Percentiles rank a stretch among this genome's conserved stretches.
These are phyloP conservation scores for Gossypium arboreum DNA, from an alignment of 345 rosid species.

Conservation along the genomic window DNA sequence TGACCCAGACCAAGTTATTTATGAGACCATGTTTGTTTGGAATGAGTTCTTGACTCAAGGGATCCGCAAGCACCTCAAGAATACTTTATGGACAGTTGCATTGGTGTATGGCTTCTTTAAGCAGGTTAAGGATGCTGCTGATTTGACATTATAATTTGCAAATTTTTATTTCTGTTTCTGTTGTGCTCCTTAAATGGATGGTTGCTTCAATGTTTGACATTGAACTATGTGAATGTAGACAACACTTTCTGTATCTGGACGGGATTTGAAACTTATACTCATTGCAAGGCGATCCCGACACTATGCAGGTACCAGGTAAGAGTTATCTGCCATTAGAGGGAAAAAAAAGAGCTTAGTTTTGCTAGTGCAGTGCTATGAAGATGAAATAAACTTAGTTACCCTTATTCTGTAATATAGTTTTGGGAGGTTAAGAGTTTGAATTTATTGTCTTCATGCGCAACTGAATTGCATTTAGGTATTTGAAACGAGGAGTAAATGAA, in stretches of 20 bases:
- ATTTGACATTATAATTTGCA: conserved; percentile 10
- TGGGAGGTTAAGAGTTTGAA: neutral
- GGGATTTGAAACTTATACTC: conserved; percentile 69
- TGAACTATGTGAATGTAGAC: conserved; percentile 46
- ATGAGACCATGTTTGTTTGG: conserved; percentile 98
- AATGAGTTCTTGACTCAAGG: conserved; percentile 93
- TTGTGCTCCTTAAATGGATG: neutral
- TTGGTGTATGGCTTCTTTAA: conserved; percentile 92
- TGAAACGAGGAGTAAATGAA: conserved; percentile 97
- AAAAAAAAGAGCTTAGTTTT: neutral
- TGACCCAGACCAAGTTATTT: conserved; percentile 61
- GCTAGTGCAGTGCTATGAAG: neutral
- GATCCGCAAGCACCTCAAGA: conserved; percentile 79
- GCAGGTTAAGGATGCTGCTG: conserved; percentile 58
- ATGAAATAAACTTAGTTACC: conserved; percentile 5
- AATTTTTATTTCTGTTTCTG: neutral
- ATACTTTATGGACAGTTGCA: conserved; percentile 96
- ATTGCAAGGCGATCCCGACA: conserved; percentile 97
- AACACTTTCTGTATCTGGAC: conserved; percentile 66
- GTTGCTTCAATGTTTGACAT: conserved; percentile 13
- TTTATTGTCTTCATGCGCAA: neutral
- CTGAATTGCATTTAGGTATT: conserved; percentile 51
- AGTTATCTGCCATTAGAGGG: neutral
- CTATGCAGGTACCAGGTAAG: conserved; percentile 96
- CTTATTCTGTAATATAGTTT: neutral